Conservation (phyloP, 1,284 basidiomycete species). For the Cutaneotrichosporon daszewskae region DNA sequence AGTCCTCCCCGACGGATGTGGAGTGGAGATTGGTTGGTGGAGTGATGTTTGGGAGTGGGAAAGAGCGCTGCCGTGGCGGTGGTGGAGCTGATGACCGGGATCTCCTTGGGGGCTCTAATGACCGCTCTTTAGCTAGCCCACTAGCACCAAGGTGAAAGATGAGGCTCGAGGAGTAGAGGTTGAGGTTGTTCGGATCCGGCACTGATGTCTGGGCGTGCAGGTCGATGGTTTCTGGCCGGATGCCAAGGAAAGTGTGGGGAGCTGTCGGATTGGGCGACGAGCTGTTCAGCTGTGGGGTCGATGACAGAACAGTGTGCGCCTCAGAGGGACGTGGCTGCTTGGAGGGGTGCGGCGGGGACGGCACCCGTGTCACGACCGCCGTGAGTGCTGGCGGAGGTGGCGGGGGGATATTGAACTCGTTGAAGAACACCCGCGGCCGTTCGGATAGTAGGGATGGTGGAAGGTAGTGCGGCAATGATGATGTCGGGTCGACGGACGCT, state of each 20-base stretch:
- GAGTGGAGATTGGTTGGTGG: conserved; percentile 24
- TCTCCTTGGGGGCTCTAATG: conserved; percentile 12
- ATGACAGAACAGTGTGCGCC: conserved; percentile 20
- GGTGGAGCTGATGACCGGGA: conserved; percentile 14
- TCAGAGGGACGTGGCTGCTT: conserved; percentile 20
- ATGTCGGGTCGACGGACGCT: conserved; percentile 7
- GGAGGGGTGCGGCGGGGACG: conserved; percentile 14
- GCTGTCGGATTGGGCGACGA: conserved; percentile 1
- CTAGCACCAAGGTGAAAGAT: conserved; percentile 40
- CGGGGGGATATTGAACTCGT: conserved; percentile 9
- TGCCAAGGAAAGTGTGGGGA: conserved; percentile 7
- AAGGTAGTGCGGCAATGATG: conserved; percentile 5
- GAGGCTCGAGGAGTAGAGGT: conserved; percentile 29
- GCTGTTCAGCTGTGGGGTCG: conserved; percentile 11
- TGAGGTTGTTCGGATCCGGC: conserved; percentile 18
- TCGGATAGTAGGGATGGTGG: conserved; percentile 13
- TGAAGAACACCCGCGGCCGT: conserved; percentile 2
- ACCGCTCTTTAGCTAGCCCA: conserved; percentile 35
- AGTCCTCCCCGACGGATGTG: conserved; percentile 45
- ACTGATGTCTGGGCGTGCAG: background rate
- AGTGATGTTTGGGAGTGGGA: conserved; percentile 31
- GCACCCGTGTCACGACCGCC: conserved; percentile 14
- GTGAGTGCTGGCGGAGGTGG: conserved; percentile 18
- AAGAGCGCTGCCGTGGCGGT: conserved; percentile 32
- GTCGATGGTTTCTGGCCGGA: conserved; percentile 6